These are phyloP conservation scores for Pugionium dolabratum DNA, from an alignment of 345 rosid genomes.

Conservation along the genomic window DNA sequence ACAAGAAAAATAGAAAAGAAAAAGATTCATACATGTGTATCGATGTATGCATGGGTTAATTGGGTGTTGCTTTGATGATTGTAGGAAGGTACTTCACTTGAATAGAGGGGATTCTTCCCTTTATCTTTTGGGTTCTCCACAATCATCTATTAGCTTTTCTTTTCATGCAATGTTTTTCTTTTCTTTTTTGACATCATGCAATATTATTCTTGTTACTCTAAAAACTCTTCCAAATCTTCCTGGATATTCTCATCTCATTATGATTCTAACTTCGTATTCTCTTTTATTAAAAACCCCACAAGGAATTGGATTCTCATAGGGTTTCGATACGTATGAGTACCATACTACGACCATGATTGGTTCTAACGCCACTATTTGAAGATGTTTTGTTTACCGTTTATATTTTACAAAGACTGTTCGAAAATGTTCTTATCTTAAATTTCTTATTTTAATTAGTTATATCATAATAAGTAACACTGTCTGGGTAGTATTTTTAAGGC, in stretches of 20 bases:
- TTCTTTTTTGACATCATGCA: constrained; percentile 38
- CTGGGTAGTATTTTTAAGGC: neutral
- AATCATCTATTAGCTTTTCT: constrained; percentile 42
- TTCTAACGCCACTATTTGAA: constrained; percentile 6
- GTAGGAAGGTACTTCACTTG: constrained; percentile 40
- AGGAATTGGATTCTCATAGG: constrained; percentile 40
- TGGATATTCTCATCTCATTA: constrained; percentile 42
- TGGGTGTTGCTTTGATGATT: constrained; percentile 41
- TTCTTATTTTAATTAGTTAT: neutral
- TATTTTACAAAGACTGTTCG: neutral
- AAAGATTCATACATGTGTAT: constrained; percentile 19
- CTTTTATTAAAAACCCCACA: constrained; percentile 37
- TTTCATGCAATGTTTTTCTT: constrained; percentile 44
- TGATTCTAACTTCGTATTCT: constrained; percentile 33
- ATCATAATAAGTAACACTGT: neutral
- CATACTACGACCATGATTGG: constrained; percentile 18
- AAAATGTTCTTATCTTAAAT: neutral
- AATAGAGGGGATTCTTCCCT: constrained; percentile 39
- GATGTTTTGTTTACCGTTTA: neutral
- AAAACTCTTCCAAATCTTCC: constrained; percentile 37
- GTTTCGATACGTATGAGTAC: constrained; percentile 25
- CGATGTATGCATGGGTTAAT: constrained; percentile 30
- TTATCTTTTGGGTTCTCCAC: constrained; percentile 44
- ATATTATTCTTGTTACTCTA: constrained; percentile 42
- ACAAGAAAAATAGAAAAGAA: constrained; percentile 14